Evolutionary conservation across 1,284 basidiomycete species (phyloP), one percentile per base, ranked within the genome.

Genomic region (Ceratobasidium sp.): DNA sequence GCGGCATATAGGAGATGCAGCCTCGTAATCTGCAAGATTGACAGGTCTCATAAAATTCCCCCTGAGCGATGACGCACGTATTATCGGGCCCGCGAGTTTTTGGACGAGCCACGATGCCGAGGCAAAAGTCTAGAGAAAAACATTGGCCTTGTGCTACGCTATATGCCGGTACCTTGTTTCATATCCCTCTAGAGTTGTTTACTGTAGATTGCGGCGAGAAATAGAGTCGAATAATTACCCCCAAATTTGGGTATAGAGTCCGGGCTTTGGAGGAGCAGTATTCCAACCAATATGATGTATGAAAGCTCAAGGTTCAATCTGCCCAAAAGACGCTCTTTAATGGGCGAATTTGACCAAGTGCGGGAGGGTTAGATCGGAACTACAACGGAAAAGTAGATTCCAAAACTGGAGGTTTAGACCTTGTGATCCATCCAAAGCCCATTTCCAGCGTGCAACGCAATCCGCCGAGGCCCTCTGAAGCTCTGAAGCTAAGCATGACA

Each of bases 1-100:
- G 25, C 54, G n/a, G 25, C 25, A 57, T 54, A 29, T 29, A 29
- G 25, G 25, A 29, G 25, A 29, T 29, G 25, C 25, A 29, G 25
- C 54, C 54, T 29, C 54, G 25, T 29, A 29, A 57, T 57, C 54
- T 57, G 8, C 54, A 32, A 29, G 25, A 57, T 57, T 57, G 54
- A 22, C 54, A 57, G 34, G 22, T 54, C 54, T 29, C 54, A 57
- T 17, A 57, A 29, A 57, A 29, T 57, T 8, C 54, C 54, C 54
- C 54, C 22, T 57, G 17, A 29, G 25, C 34, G 22, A 57, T 57
- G 54, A 32, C 54, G 54, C 25, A 57, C 54, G 34, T 57, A 22
- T 17, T 57, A 9, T 57, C n/a, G 25, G 25, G 34, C 17, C 54
- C 54, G 54, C 22, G 6, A 7, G n/a, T 29, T 11, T 13, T 29